Conservation (phyloP, 2,329 filamentous ascomycete genomes). For the Scedosporium aurantiacum region DNA sequence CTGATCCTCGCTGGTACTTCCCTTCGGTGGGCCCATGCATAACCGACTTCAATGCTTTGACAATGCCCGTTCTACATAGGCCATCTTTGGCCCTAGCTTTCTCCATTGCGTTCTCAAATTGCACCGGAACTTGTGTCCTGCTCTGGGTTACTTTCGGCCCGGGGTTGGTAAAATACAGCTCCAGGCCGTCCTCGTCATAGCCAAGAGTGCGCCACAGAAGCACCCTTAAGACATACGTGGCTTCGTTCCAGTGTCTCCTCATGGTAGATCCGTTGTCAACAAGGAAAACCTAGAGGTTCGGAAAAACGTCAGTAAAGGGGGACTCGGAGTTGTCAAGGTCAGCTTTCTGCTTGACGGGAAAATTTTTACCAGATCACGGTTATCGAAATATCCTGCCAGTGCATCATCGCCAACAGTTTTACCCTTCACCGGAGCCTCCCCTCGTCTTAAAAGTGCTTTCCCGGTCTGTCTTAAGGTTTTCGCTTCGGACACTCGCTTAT, state of each 20-base stretch:
- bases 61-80: not conserved
- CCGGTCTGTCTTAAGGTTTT: too few species aligned
- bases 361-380: too few species aligned
- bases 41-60: not conserved
- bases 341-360: too few species aligned
- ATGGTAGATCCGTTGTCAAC: slow-evolving; percentile 19
- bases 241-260: slow-evolving; percentile 14
- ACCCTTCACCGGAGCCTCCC: too few species aligned
- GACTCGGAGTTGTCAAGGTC: too few species aligned
- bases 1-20: not conserved
- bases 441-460: too few species aligned
- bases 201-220: slow-evolving; percentile 15
- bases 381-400: too few species aligned
- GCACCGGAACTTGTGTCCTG: not conserved
- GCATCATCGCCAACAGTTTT: too few species aligned
- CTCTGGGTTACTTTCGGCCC: not conserved
- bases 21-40: not conserved
- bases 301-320: slow-evolving; percentile 4
- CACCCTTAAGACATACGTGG: slow-evolving; percentile 13
- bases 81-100: not conserved
- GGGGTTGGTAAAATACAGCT: slow-evolving; percentile 10
- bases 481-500: too few species aligned
- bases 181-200: slow-evolving; percentile 20
- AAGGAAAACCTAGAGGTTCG: slow-evolving; percentile 14
- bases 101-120: not conserved